These are phyloP conservation scores for Populus pruinosa DNA, from an alignment of 345 rosid species.

Conservation along the genomic window DNA sequence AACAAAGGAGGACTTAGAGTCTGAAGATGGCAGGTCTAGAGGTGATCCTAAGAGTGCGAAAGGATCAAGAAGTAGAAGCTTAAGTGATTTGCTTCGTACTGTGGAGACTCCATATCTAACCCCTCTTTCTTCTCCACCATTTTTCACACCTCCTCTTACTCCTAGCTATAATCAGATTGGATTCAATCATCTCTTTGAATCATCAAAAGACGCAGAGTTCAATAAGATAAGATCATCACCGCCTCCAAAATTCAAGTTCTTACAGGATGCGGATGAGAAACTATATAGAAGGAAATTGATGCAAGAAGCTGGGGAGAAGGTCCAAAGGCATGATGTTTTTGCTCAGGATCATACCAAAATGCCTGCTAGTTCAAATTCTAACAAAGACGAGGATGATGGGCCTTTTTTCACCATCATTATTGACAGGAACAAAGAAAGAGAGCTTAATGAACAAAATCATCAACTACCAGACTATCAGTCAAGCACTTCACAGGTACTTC, in stretches of 20 bases:
- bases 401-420: constrained; percentile 49
- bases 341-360: constrained; percentile 17
- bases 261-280: constrained; percentile 95
- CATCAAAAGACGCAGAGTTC: constrained; percentile 71
- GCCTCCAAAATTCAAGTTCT: constrained; percentile 84
- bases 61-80: constrained; percentile 51
- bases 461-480: constrained; percentile 25
- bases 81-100: constrained; percentile 63
- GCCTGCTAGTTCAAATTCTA: constrained; percentile 19
- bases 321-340: constrained; percentile 11
- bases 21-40: constrained; percentile 63
- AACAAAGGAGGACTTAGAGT: constrained; percentile 84
- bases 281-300: constrained; percentile 37
- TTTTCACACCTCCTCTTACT: constrained; percentile 88
- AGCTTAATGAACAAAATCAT: constrained; percentile 16
- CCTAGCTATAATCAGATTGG: constrained; percentile 47
- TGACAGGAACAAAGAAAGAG: constrained; percentile 42
- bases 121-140: constrained; percentile 83
- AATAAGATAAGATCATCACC: constrained; percentile 71
- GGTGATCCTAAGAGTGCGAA: constrained; percentile 36
- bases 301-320: constrained; percentile 36
- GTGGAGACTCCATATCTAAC: constrained; percentile 87
- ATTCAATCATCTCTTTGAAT: constrained; percentile 54
- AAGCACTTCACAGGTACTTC: constrained; percentile 41
- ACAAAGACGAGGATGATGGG: constrained; percentile 50